phyloP scores from a whole-genome alignment of 2,329 filamentous ascomycete species.

The Exophiala phaeomuriformis region DNA sequence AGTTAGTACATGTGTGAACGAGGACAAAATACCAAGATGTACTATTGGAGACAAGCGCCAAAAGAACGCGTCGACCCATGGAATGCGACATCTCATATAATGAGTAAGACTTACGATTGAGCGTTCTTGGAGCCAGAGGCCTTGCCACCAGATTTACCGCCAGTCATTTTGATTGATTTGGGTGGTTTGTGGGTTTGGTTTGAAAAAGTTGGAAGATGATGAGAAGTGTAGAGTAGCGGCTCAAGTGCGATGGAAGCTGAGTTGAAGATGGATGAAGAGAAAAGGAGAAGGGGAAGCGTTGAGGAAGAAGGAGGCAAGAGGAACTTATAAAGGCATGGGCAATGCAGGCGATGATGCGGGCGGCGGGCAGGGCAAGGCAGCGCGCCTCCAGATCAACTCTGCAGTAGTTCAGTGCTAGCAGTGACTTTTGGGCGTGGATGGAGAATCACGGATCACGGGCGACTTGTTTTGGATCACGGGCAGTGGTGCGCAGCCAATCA shows the following conservation, averaged over 20 bases:
- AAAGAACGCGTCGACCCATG: slow-evolving; percentile 32
- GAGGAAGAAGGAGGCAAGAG: slow-evolving; percentile 31
- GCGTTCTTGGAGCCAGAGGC: slow-evolving; percentile 98
- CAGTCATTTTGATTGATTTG: slow-evolving; percentile 82
- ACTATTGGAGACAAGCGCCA: neutral
- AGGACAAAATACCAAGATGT: neutral
- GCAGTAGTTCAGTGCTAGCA: slow-evolving; percentile 25
- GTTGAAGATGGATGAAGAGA: slow-evolving; percentile 30
- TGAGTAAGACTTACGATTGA: slow-evolving; percentile 88
- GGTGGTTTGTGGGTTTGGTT: slow-evolving; percentile 41
- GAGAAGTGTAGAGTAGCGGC: slow-evolving; percentile 27
- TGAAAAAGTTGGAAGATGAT: slow-evolving; percentile 33
- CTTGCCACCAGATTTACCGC: slow-evolving; percentile 99
- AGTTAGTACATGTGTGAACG: slow-evolving; percentile 35
- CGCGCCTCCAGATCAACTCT: slow-evolving; percentile 41
- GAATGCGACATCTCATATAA: neutral
- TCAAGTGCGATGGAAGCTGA: slow-evolving; percentile 27
- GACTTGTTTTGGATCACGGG: slow-evolving; percentile 16
- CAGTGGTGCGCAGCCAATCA: slow-evolving; percentile 26
- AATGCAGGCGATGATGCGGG: slow-evolving; percentile 37
- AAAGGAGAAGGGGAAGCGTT: slow-evolving; percentile 29
- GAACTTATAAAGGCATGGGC: slow-evolving; percentile 39
- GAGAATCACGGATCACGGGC: slow-evolving; percentile 5
- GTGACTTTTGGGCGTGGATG: slow-evolving; percentile 16
- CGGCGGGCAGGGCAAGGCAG: slow-evolving; percentile 27